Base-by-base conservation (phyloP, 2,329 filamentous ascomycete genomes). In the Fusarium heterosporum region DNA sequence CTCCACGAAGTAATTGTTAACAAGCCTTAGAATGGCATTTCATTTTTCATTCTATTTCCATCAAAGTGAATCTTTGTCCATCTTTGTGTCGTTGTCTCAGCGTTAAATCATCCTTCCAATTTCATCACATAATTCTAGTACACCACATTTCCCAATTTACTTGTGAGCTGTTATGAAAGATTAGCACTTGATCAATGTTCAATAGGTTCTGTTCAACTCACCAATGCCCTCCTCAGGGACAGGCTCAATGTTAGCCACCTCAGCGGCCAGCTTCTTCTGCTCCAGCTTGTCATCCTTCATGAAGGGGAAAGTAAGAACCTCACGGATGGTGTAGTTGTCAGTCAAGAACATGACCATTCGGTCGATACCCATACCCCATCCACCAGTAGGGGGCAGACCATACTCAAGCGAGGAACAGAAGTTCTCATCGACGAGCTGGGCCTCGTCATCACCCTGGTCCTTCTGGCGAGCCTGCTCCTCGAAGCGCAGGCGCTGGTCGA, bases 381-480 rank as follows among this genome's bases (percentile, higher is more conserved):
- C 96, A 78, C 93, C 96, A 2, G 96, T 99, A 1, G 96, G 96
- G 8, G 96, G 95, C 60, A 99, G 82, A 71, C 92, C 93, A 75
- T 93, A 96, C 76, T 98, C 96, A 59, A 98, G 87, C 53, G 91
- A 89, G 64, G 90, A 91, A 75, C 93, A 92, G 85, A 98, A 98
- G 73, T 92, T 96, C 87, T 98, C 95, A 73, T 99, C 96, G 55
- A 98, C 89, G 72, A 96, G 83, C 82, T 98, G 96, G 2, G 95
- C 96, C 82, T 99, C 96, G 73, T 98, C 93, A 71, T 99, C 96
- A 76, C 96, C 96, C 81, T 97, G 93, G 8, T 89, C 93, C 87
- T 98, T 98, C 84, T 98, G 94, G 73, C 89, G 87, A 6, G 94
- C 95, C 82, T 99, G 96, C 87, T 98, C 95, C 79, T 97, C 93